Evolutionary conservation across 371 early-diverging fungal genomes (phyloP), one percentile per base, ranked within the genome.

Genomic region (Apophysomyces trapeziformis): DNA sequence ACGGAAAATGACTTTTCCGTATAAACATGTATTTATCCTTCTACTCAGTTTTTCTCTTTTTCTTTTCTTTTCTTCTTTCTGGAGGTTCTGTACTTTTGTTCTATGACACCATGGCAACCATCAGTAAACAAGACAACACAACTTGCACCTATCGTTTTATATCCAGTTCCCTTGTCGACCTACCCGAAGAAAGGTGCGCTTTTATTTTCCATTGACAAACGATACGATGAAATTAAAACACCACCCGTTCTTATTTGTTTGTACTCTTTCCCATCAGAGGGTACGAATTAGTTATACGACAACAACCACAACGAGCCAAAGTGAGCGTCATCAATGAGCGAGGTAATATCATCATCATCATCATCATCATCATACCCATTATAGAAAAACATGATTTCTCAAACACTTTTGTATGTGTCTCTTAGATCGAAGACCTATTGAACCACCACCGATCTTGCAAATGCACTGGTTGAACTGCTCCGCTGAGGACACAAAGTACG

Each of bases 371-470:
- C 45, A 13, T 26, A 26, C 3, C 32, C 32, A 26, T 1, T 3
- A 26, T 2, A 26, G 2, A 26, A 26, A 26, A 26, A 2, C 32
- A 26, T 26, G 32, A 2, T 1, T 26, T 26, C 32, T 26, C 32
- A 58, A 13, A 9, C 43, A 32, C 60, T 9, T n/a, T 39, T n/a
- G 11, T 58, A 26, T 26, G 2, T 26, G 32, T 26, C 32, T 26
- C 32, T 35, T 61, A 74, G 78, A 80, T 41, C 73, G 77, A 63
- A 69, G 78, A 45, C 77, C 80, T 9, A 76, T 83, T 47, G 83
- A 83, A 60, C 83, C 83, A 35, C 78, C 83, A 65, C 80, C 80
- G 9, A 80, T 83, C 36, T 57, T 83, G 3, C 83, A 82, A 46
- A 64, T 83, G 21, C 43, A 71, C 16, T 78, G 77, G 73, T 44